phyloP scores from a whole-genome alignment of 2,329 filamentous ascomycete genomes.

The Alternaria burnsii region DNA sequence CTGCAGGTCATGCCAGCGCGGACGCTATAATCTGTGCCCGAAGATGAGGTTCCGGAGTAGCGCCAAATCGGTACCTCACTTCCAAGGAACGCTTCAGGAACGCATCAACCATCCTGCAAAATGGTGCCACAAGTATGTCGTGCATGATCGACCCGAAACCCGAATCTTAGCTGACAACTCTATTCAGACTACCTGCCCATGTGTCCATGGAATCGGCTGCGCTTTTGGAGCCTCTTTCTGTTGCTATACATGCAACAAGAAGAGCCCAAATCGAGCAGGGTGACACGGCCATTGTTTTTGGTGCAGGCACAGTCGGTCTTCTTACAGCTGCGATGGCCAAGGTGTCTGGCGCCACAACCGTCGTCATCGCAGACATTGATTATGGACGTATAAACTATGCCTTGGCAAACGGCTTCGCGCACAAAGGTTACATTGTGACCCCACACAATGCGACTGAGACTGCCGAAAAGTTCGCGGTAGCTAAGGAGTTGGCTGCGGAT shows the following conservation, averaged over 20 bases:
- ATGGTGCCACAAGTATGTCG: slow-evolving; percentile 56
- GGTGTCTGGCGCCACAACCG: slow-evolving; percentile 52
- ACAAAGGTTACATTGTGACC: slow-evolving; percentile 49
- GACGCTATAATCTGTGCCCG: slow-evolving; percentile 54
- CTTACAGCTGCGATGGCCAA: slow-evolving; percentile 53
- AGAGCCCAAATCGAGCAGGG: slow-evolving; percentile 78
- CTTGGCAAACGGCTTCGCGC: slow-evolving; percentile 50
- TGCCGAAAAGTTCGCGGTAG: slow-evolving; percentile 43
- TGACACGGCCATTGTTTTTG: slow-evolving; percentile 82
- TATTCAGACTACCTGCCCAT: slow-evolving; percentile 50
- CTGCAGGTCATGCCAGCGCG: slow-evolving; percentile 53
- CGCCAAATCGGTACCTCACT: slow-evolving; percentile 55
- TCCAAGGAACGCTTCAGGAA: slow-evolving; percentile 55
- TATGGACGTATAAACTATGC: slow-evolving; percentile 52
- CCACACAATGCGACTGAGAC: slow-evolving; percentile 37
- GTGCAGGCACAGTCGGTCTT: slow-evolving; percentile 72
- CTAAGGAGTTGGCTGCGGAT: slow-evolving; percentile 48
- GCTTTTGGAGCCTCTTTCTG: slow-evolving; percentile 70
- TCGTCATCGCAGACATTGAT: slow-evolving; percentile 53
- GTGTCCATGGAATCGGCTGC: slow-evolving; percentile 52
- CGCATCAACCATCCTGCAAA: slow-evolving; percentile 55
- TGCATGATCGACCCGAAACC: slow-evolving; percentile 40
- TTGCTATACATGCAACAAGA: slow-evolving; percentile 84
- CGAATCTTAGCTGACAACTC: slow-evolving; percentile 41
- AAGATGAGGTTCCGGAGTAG: slow-evolving; percentile 55